Evolutionary conservation across 2,329 filamentous ascomycete species (phyloP), one percentile per base, ranked within the genome.

Genomic region (Cercospora citrullina): DNA sequence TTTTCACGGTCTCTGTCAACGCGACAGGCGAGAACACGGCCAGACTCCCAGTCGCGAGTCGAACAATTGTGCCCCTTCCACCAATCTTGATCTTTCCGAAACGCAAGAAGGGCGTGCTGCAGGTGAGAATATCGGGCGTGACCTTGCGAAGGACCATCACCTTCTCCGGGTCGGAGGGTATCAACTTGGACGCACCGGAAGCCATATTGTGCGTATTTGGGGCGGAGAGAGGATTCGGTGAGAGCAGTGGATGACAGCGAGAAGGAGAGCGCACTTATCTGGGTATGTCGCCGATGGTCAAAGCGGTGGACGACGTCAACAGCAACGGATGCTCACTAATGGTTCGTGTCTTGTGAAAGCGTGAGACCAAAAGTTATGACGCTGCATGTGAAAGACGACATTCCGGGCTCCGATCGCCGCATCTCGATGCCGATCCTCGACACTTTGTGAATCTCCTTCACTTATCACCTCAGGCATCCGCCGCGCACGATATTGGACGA

Each of bases 21-120:
- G 90, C 91, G 21, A 95, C 91, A 18, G 95, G 95, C 0, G 93
- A 97, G 86, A 97, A 97, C 78, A 97, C 89, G 72, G 93, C 92
- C 48, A 98, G 87, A 57, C 87, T 83, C 66, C 93, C 93, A 9
- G 89, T 90, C 67, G 88, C 86, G 73, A 99, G 87, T 73, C 89
- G 91, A 68, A 96, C 93, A 68, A 97, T 84, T 5, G 95, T 98
- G 70, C 88, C 94, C 76, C 95, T 87, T 57, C 93, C 94, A 65
- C 95, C 95, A 75, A 99, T 85, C 77, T 92, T 92, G 75, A 97
- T 81, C 60, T 83, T 84, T 61, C 93, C 93, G 75, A 92, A 91
- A 58, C 95, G 91, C 62, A 87, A 80, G 81, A 99, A 99, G 7
- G 95, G 95, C 2, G 93, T 86, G 9, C 91, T 94, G 74, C 93